Percentiles rank a stretch among this genome's conserved stretches.
Evolutionary conservation across 345 rosid genomes (phyloP).

Genomic region (Melaleuca quinquenervia): DNA sequence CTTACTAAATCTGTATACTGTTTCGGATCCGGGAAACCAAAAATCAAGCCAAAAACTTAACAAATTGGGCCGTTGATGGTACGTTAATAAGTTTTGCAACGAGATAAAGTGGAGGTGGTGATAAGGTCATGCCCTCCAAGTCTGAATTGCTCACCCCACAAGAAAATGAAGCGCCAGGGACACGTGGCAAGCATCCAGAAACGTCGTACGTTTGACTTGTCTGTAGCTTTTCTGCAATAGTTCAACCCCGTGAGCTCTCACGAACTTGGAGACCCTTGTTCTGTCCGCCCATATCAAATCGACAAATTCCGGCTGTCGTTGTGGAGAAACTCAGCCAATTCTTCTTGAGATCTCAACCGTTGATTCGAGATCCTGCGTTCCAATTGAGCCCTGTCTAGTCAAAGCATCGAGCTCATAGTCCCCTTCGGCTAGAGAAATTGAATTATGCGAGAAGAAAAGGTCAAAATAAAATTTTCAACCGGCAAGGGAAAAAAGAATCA

Average conservation of each 20-base stretch:
- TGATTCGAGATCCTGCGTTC: background rate
- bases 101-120: too few species aligned
- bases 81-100: too few species aligned
- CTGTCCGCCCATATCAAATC: background rate
- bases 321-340: background rate
- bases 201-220: background rate
- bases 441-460: too few species aligned
- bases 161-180: background rate
- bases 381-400: background rate
- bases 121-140: background rate
- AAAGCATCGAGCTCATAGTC: slow-evolving; percentile 17
- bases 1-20: background rate
- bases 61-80: too few species aligned
- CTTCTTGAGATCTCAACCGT: background rate
- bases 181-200: background rate
- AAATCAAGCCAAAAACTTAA: too few species aligned
- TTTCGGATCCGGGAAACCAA: background rate
- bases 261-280: background rate
- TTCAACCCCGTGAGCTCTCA: background rate
- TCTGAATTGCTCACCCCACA: background rate
- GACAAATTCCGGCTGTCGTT: background rate
- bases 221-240: background rate
- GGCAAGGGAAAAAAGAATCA: too few species aligned
- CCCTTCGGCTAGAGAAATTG: too few species aligned
- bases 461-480: too few species aligned